Percentiles rank a stretch among this genome's conserved stretches.
phyloP scores from a whole-genome alignment of 805 yeast genomes.

The Yarrowia sp. region DNA sequence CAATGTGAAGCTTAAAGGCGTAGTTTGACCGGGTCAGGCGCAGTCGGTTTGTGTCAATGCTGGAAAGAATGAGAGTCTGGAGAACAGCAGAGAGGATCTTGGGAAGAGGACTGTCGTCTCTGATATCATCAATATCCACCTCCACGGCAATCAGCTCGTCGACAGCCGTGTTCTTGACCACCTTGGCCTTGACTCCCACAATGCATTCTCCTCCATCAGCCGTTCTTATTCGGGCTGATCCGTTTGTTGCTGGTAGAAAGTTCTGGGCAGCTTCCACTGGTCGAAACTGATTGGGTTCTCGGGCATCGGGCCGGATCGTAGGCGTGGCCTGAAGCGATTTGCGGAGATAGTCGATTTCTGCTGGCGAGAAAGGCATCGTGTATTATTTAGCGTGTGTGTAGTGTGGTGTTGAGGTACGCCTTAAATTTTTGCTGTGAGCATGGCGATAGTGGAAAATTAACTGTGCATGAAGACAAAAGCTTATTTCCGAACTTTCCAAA shows the following conservation, averaged over 20 bases:
- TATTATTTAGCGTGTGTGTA: neutral
- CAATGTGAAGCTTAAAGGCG: constrained; percentile 73
- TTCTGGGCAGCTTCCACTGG: constrained; percentile 81
- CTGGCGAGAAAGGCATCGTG: constrained; percentile 40
- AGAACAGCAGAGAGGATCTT: constrained; percentile 49
- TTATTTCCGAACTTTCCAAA: neutral
- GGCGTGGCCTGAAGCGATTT: constrained; percentile 64
- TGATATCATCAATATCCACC: constrained; percentile 62
- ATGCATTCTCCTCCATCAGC: constrained; percentile 93
- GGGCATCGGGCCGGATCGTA: constrained; percentile 81
- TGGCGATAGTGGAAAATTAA: constrained; percentile 15
- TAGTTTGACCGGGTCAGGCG: constrained; percentile 66
- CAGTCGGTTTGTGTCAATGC: constrained; percentile 43
- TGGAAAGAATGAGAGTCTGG: constrained; percentile 54
- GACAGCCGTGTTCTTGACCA: constrained; percentile 46
- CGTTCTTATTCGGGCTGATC: constrained; percentile 82
- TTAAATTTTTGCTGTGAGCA: neutral
- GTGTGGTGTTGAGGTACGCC: neutral
- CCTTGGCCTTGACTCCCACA: constrained; percentile 85
- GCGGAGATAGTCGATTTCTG: constrained; percentile 56
- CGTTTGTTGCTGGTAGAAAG: constrained; percentile 84
- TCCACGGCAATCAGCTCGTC: constrained; percentile 67
- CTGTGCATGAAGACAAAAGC: neutral
- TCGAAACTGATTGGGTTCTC: constrained; percentile 70
- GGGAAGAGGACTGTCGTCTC: constrained; percentile 75